Evolutionary conservation across 2,329 filamentous ascomycete genomes (phyloP).

Genomic region (Rhexocercosporidium sp.): DNA sequence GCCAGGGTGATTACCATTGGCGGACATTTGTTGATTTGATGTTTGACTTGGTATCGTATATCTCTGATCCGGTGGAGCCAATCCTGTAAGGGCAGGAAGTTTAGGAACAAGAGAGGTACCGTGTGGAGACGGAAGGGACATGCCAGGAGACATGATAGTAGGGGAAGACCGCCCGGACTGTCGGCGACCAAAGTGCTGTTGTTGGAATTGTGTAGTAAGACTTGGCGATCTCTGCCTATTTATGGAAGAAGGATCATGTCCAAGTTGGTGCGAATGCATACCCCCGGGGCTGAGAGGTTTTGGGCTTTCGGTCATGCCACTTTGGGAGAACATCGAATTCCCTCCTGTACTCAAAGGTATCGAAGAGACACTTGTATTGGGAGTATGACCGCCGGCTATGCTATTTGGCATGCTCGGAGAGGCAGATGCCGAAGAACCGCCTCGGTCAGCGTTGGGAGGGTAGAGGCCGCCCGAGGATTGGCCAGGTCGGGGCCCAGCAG

Average conservation of each 20-base stretch:
- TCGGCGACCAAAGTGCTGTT: constrained; percentile 65
- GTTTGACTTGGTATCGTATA: constrained; percentile 41
- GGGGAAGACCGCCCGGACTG: constrained; percentile 59
- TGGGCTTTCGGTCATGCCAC: constrained; percentile 81
- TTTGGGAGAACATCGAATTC: constrained; percentile 68
- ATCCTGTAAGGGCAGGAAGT: constrained; percentile 40
- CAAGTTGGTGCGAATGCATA: constrained; percentile 54
- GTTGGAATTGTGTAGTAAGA: constrained; percentile 67
- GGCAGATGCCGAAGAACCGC: constrained; percentile 53
- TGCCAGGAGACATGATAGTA: constrained; percentile 25
- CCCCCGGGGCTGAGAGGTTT: constrained; percentile 75
- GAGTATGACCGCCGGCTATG: constrained; percentile 49
- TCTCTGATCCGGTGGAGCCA: constrained; percentile 43
- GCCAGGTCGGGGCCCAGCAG: constrained; percentile 60
- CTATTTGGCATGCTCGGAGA: constrained; percentile 54
- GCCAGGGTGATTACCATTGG: constrained; percentile 27
- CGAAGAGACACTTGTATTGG: constrained; percentile 56
- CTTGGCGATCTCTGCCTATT: constrained; percentile 69
- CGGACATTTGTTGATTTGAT: constrained; percentile 32
- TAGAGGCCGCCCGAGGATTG: constrained; percentile 61
- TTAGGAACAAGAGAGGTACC: constrained; percentile 38
- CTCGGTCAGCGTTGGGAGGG: constrained; percentile 64
- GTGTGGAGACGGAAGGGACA: constrained; percentile 40
- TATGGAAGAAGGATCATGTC: constrained; percentile 57
- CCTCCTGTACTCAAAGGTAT: constrained; percentile 51